These are phyloP conservation scores for Fusarium phyllophilum DNA, from an alignment of 2,329 filamentous ascomycete species.

Conservation along the genomic window DNA sequence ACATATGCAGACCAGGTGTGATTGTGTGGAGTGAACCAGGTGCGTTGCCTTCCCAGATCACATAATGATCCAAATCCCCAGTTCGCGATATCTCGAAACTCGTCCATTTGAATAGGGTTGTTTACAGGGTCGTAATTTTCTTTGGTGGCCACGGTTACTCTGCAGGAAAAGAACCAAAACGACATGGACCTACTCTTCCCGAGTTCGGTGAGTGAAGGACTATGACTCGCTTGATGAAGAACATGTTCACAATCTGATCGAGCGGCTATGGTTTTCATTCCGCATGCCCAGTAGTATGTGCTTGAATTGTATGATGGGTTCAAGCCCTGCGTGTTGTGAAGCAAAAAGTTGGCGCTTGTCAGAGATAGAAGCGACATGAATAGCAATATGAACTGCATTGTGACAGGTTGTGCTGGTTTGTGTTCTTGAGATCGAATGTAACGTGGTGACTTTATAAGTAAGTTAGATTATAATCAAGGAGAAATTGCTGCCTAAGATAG, in stretches of 20 bases:
- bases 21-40: not conserved
- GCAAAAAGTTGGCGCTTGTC: not conserved
- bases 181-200: not conserved
- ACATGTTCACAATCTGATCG: not conserved
- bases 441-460: not conserved
- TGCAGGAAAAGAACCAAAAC: not conserved
- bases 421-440: not conserved
- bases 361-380: not conserved
- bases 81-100: not conserved
- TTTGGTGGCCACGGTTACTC: not conserved
- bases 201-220: not conserved
- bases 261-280: not conserved
- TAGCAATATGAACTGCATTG: not conserved
- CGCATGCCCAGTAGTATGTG: not conserved
- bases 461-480: not conserved
- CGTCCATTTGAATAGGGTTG: not conserved
- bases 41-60: not conserved
- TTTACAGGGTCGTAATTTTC: not conserved
- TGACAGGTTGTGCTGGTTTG: not conserved
- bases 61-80: not conserved
- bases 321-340: not conserved
- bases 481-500: not conserved
- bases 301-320: not conserved
- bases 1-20: not conserved
- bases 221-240: not conserved